phyloP scores from a whole-genome alignment of 2,329 filamentous ascomycete species.

The Juglanconis juglandina region DNA sequence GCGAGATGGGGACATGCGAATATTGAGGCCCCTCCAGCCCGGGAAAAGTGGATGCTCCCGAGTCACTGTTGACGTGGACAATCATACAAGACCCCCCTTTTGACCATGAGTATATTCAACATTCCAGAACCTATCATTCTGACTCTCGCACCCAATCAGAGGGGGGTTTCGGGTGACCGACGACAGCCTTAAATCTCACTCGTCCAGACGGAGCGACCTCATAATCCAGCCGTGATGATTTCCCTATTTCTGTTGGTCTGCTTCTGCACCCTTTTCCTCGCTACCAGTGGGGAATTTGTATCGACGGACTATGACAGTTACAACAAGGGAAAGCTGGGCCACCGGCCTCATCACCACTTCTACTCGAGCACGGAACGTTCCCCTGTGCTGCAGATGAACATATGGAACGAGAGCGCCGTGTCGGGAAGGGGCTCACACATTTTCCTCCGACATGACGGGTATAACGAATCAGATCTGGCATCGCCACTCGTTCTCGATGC shows the following conservation, averaged over 20 bases:
- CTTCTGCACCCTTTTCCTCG: not conserved
- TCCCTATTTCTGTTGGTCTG: not conserved
- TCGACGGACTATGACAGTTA: conserved; percentile 20
- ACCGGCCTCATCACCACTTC: conserved; percentile 18
- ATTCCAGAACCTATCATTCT: not conserved
- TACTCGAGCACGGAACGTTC: conserved; percentile 18
- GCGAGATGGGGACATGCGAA: too few species aligned
- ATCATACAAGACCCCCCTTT: too few species aligned
- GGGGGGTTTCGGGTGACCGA: too few species aligned
- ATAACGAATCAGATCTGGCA: conserved; percentile 8
- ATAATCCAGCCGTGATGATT: not conserved
- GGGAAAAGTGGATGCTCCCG: too few species aligned
- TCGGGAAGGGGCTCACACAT: conserved; percentile 21
- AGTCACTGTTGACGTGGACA: too few species aligned
- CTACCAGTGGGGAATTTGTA: conserved; percentile 9
- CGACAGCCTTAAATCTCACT: not conserved
- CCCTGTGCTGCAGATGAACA: conserved; percentile 20
- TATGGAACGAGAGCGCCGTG: conserved; percentile 20
- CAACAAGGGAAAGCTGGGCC: conserved; percentile 18
- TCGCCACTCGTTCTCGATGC: conserved; percentile 21
- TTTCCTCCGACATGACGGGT: conserved; percentile 22
- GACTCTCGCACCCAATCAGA: not conserved
- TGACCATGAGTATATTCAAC: too few species aligned
- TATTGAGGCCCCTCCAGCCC: too few species aligned
- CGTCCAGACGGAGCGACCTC: not conserved